Evolutionary conservation across 2,329 filamentous ascomycete genomes (phyloP), one percentile per base, ranked within the genome.

Genomic region (Monosporascus sp.): DNA sequence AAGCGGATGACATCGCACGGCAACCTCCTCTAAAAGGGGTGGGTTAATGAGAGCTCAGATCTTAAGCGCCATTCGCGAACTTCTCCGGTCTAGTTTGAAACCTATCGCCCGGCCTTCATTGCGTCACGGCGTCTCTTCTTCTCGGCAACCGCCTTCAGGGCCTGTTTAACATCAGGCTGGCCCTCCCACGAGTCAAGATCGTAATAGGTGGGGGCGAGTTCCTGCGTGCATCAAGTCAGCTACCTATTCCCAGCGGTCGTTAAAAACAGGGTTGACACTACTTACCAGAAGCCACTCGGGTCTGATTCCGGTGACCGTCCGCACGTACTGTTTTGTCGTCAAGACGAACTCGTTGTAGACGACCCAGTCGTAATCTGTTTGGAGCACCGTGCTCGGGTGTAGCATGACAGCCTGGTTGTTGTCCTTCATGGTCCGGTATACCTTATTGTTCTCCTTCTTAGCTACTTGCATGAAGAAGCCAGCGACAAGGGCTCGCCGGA

Each of bases 401-500:
- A 99, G 81, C 63, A 97, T 79, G 46, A 99, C 94, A 47, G 84
- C 88, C 74, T 97, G 93, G 65, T 97, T 89, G 64, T 97, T 89
- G 68, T 99, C 95, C 77, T 97, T 99, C 70, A 99, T 87, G 1
- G 94, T 99, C 58, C 87, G 85, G 74, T 99, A 99, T 43, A 89
- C 84, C 79, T 97, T 97, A 67, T 83, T 86, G 50, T 83, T 84
- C 67, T 97, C 91, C 68, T 88, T 91, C 84, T 96, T 97, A 55
- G 94, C 95, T 22, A 97, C 90, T 71, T 99, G 94, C 94, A 99
- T 99, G 80, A 99, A 99, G 80, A 99, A 99, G 37, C 95, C 94
- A 1, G 92, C 83, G 14, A 97, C 87, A 15, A 99, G 81, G 8
- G 94, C 93, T 38, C 91, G 86, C 45, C 93, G 89, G 65, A 99